phyloP scores from a whole-genome alignment of 225 moss, liverwort and hornwort species.

The Rhytidiadelphus loreus region DNA sequence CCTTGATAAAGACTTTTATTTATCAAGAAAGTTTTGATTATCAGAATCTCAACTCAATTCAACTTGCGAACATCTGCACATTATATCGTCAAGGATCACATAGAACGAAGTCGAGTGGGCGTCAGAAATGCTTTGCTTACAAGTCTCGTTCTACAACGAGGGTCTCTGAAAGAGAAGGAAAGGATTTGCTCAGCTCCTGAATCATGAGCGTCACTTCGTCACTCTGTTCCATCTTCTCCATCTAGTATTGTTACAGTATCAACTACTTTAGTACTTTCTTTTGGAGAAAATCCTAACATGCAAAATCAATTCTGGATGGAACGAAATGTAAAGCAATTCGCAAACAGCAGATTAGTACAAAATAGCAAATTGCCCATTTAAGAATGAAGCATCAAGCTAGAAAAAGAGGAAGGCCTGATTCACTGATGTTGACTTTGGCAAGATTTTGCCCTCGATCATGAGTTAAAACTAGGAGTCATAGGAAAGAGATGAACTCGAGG shows the following conservation, averaged over 20 bases:
- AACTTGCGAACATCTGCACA: neutral
- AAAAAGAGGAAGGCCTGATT: neutral
- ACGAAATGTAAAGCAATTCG: neutral
- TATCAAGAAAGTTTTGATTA: neutral
- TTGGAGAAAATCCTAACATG: neutral
- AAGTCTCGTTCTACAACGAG: slow-evolving; percentile 65
- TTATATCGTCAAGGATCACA: neutral
- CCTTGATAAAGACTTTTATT: neutral
- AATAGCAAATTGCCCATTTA: neutral
- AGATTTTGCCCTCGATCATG: neutral
- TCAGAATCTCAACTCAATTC: neutral
- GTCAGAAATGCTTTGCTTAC: slow-evolving; percentile 24
- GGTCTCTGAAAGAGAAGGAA: slow-evolving; percentile 55
- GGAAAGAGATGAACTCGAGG: neutral
- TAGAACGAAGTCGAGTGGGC: neutral
- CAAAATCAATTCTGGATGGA: neutral
- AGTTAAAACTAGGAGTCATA: neutral
- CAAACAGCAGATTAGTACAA: neutral
- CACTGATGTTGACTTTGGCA: neutral
- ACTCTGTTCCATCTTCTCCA: slow-evolving; percentile 56
- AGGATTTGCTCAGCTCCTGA: slow-evolving; percentile 55
- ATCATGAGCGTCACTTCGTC: slow-evolving; percentile 60
- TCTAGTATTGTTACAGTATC: slow-evolving; percentile 12
- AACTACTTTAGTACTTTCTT: neutral
- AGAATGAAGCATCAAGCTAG: neutral